Conservation (phyloP, 2,329 filamentous ascomycete genomes). For the Sarocladium kiliense region DNA sequence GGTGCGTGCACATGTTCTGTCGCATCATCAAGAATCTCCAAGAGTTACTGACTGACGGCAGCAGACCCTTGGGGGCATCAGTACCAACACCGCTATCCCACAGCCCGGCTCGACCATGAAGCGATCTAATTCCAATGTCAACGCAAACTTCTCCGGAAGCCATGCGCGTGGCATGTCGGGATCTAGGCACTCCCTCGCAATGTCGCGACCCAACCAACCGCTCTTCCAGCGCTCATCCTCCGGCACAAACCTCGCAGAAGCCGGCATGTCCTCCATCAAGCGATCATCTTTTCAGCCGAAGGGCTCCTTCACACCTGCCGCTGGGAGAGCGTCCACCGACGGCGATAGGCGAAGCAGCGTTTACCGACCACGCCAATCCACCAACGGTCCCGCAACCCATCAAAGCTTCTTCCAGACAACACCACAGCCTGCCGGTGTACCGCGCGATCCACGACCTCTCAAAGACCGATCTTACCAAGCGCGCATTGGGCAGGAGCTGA, state of each 20-base stretch:
- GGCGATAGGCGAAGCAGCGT: conserved; percentile 75
- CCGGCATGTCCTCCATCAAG: conserved; percentile 78
- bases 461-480: conserved; percentile 76
- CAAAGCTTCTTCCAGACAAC: conserved; percentile 95
- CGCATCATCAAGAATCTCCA: conserved; percentile 16
- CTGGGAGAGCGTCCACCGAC: conserved; percentile 40
- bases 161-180: conserved; percentile 80
- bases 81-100: conserved; percentile 77
- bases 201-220: conserved; percentile 77
- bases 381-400: conserved; percentile 61
- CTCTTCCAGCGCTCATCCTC: conserved; percentile 82
- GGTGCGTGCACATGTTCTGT: conserved; percentile 45
- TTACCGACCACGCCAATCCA: conserved; percentile 64
- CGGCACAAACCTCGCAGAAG: conserved; percentile 71
- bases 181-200: conserved; percentile 79
- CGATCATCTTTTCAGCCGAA: conserved; percentile 76
- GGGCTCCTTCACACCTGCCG: conserved; percentile 56
- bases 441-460: conserved; percentile 79
- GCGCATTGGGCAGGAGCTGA: conserved; percentile 79
- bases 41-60: conserved; percentile 11
- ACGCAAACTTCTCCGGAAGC: conserved; percentile 57
- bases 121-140: conserved; percentile 74
- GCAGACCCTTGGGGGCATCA: conserved; percentile 82
- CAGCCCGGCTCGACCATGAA: conserved; percentile 93
- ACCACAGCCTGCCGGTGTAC: conserved; percentile 74